A percentile compares a stretch with the other conserved stretches of the same genome.
Conservation (phyloP, 768 basidiomycete species). For the Mrakia gelida region DNA sequence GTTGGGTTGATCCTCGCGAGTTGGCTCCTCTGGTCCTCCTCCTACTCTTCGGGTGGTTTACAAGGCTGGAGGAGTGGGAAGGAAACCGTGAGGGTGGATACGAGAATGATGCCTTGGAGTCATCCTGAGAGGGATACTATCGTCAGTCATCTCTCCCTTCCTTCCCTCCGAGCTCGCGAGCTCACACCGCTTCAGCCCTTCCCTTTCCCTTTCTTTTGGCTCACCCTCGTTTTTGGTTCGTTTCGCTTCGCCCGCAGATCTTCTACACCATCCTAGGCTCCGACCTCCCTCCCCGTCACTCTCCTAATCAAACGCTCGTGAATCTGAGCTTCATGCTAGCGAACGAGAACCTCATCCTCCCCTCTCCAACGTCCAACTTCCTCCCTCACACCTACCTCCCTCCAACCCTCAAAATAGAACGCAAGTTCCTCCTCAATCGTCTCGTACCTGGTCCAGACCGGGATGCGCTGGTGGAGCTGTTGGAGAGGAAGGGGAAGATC, state of each 20-base stretch:
- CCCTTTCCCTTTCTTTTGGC: neutral
- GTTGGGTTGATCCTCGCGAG: too few species aligned
- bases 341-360: conserved; percentile 37
- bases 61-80: too few species aligned
- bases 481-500: conserved; percentile 33
- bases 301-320: conserved; percentile 39
- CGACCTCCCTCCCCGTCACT: conserved; percentile 42
- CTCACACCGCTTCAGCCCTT: neutral
- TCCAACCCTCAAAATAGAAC: conserved; percentile 36
- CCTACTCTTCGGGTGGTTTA: too few species aligned
- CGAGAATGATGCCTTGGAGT: neutral
- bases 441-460: conserved; percentile 35
- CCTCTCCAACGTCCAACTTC: neutral
- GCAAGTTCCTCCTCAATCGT: conserved; percentile 41
- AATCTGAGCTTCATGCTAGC: conserved; percentile 42
- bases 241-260: conserved; percentile 16
- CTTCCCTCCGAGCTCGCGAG: neutral
- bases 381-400: conserved; percentile 25
- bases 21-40: too few species aligned
- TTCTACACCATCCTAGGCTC: conserved; percentile 43
- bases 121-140: conserved; percentile 3
- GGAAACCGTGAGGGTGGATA: too few species aligned
- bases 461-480: conserved; percentile 35
- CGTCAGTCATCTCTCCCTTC: too few species aligned
- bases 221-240: neutral